These are phyloP conservation scores for Craspedostauros australis DNA, from an alignment of 108 stramenopile species.

Conservation along the genomic window DNA sequence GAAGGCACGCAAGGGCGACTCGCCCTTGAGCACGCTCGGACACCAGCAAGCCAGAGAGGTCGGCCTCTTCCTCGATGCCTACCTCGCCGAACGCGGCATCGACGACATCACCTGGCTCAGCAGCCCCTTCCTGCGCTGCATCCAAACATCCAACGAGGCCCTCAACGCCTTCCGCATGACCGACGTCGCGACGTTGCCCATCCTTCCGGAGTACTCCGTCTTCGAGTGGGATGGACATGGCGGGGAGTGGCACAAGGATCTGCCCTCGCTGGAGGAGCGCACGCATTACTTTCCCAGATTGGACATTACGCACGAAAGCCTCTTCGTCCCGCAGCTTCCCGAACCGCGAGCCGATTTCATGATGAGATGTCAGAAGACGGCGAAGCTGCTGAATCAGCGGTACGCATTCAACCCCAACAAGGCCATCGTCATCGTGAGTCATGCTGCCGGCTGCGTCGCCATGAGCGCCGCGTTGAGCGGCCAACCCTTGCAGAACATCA, in stretches of 20 bases:
- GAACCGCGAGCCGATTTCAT: slow-evolving; percentile 38
- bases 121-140: slow-evolving; percentile 50
- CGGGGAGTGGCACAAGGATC: slow-evolving; percentile 38
- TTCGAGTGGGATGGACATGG: slow-evolving; percentile 56
- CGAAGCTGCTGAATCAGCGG: slow-evolving; percentile 20
- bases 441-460: slow-evolving; percentile 51
- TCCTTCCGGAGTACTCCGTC: slow-evolving; percentile 45
- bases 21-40: slow-evolving; percentile 58
- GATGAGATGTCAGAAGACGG: slow-evolving; percentile 31
- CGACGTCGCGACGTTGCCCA: slow-evolving; percentile 3
- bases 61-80: slow-evolving; percentile 38
- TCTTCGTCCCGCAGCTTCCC: slow-evolving; percentile 43
- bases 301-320: slow-evolving; percentile 26
- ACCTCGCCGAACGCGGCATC: slow-evolving; percentile 12
- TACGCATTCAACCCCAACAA: slow-evolving; percentile 23
- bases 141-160: slow-evolving; percentile 44
- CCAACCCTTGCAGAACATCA: slow-evolving; percentile 23
- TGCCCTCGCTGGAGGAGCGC: slow-evolving; percentile 44
- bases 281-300: slow-evolving; percentile 55
- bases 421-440: slow-evolving; percentile 37
- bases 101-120: slow-evolving; percentile 46
- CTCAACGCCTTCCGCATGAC: slow-evolving; percentile 31
- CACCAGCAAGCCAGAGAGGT: slow-evolving; percentile 72
- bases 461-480: slow-evolving; percentile 30
- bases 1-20: slow-evolving; percentile 44